These are phyloP conservation scores for Oidiodendron maius DNA, from an alignment of 495 filamentous ascomycete species.

Conservation along the genomic window DNA sequence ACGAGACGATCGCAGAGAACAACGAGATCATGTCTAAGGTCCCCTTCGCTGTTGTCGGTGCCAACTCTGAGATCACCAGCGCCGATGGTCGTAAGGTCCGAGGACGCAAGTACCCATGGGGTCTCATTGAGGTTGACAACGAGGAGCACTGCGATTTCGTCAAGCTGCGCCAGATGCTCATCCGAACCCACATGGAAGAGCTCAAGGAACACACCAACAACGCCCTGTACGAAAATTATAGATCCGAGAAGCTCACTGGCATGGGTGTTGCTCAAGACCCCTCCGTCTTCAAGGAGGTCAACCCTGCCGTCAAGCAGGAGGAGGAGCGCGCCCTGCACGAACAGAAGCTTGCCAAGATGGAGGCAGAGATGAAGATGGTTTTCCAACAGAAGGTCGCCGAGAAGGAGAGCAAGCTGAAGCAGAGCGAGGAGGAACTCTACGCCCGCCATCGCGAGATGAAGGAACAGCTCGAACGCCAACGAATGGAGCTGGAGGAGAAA, in stretches of 20 bases:
- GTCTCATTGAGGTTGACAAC: conserved; percentile 98
- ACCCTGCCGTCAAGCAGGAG: conserved; percentile 99
- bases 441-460: conserved; percentile 99
- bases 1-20: conserved; percentile 99
- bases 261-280: conserved; percentile 99
- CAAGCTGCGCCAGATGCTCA: conserved; percentile 99
- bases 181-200: conserved; percentile 99
- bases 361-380: conserved; percentile 99
- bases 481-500: conserved; percentile 94
- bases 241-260: conserved; percentile 94
- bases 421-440: conserved; percentile 98
- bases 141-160: conserved; percentile 99
- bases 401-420: conserved; percentile 98
- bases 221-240: conserved; percentile 96
- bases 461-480: conserved; percentile 93
- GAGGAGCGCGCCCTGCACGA: conserved; percentile 97
- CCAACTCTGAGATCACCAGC: conserved; percentile 85
- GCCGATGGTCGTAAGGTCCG: conserved; percentile 93
- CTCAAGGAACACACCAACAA: conserved; percentile 99
- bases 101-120: conserved; percentile 96
- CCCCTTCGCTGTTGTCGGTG: conserved; percentile 95
- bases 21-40: conserved; percentile 99
- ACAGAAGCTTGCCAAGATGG: conserved; percentile 99
- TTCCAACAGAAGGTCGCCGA: conserved; percentile 99
- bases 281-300: conserved; percentile 99